phyloP scores from a whole-genome alignment of 805 yeast species.

The Kodamaea kakaduensis region DNA sequence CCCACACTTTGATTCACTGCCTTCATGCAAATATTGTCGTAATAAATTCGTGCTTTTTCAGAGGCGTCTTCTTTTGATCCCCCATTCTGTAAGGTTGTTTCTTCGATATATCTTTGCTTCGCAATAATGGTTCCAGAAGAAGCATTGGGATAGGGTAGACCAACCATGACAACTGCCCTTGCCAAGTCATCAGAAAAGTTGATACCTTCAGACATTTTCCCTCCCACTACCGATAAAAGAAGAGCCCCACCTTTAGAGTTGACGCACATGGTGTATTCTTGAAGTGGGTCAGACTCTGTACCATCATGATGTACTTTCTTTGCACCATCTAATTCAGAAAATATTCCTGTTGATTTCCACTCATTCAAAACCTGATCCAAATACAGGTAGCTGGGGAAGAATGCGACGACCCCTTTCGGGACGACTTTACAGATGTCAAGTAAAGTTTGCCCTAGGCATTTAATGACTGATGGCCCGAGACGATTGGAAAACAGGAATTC shows the following conservation, averaged over 20 bases:
- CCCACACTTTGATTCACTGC: conserved; percentile 93
- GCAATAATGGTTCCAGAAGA: conserved; percentile 78
- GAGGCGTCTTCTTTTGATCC: conserved; percentile 44
- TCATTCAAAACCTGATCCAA: conserved; percentile 44
- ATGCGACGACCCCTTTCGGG: conserved; percentile 76
- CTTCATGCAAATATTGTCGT: conserved; percentile 84
- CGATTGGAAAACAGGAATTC: conserved; percentile 72
- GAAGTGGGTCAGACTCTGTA: conserved; percentile 37
- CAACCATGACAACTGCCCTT: conserved; percentile 79
- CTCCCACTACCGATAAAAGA: conserved; percentile 85
- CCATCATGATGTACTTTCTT: conserved; percentile 61
- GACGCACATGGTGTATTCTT: conserved; percentile 47
- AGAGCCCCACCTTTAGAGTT: conserved; percentile 51
- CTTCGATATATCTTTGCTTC: conserved; percentile 60
- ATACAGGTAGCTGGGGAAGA: conserved; percentile 82
- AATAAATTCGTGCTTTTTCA: conserved; percentile 50
- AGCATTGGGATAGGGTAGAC: conserved; percentile 85
- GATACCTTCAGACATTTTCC: conserved; percentile 89
- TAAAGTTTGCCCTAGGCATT: conserved; percentile 48
- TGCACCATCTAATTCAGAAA: conserved; percentile 25
- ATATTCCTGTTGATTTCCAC: conserved; percentile 48
- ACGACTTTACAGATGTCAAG: conserved; percentile 38
- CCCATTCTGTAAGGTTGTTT: conserved; percentile 45
- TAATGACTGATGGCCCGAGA: conserved; percentile 41
- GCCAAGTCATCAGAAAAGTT: conserved; percentile 88